These are phyloP conservation scores for Blastomyces gilchristii DNA, from an alignment of 2,329 filamentous ascomycete species.

Conservation along the genomic window DNA sequence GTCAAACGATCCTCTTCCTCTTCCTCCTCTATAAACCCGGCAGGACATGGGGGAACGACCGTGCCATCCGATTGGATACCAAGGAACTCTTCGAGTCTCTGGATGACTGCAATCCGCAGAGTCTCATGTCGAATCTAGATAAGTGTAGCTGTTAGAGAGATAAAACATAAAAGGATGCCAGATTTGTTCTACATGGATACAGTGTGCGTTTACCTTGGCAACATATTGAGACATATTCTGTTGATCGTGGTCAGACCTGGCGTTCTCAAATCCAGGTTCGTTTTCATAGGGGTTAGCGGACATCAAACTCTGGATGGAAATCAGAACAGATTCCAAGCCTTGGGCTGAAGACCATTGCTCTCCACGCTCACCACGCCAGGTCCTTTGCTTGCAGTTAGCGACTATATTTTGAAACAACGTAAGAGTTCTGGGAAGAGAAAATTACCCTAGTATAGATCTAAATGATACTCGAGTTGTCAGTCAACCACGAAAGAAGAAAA, in stretches of 20 bases:
- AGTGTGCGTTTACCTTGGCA: conserved; percentile 52
- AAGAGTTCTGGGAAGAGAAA: conserved; percentile 10
- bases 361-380: conserved; percentile 80
- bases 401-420: neutral
- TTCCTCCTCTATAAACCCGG: conserved; percentile 29
- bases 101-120: conserved; percentile 73
- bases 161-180: neutral
- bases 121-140: conserved; percentile 79
- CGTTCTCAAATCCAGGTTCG: conserved; percentile 82
- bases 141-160: neutral
- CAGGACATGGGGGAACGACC: conserved; percentile 26
- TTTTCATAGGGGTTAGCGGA: conserved; percentile 90
- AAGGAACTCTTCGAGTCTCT: conserved; percentile 71
- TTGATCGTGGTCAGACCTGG: conserved; percentile 57
- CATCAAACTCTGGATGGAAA: conserved; percentile 95
- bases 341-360: conserved; percentile 97
- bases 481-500: neutral
- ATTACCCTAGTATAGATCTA: conserved; percentile 76
- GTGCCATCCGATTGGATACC: conserved; percentile 49
- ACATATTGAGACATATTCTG: conserved; percentile 65
- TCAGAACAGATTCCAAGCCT: conserved; percentile 82
- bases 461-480: conserved; percentile 16
- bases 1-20: conserved; percentile 23
- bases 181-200: neutral
- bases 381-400: conserved; percentile 43